Conservation (phyloP, 352 stramenopile species). For the Pythium pyrilobum region DNA sequence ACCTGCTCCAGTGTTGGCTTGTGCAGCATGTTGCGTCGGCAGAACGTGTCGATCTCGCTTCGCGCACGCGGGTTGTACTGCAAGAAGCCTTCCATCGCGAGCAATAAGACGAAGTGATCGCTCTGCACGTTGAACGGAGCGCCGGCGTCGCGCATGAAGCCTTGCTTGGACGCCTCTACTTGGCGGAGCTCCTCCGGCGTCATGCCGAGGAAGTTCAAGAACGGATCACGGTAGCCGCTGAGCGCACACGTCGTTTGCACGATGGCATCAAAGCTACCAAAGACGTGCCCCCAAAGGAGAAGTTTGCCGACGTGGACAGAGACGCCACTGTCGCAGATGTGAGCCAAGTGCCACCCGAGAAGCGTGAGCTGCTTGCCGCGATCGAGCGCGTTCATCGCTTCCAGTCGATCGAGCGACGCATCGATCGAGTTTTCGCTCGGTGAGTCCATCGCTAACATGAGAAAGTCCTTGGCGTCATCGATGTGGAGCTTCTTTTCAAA, state of each 20-base stretch:
- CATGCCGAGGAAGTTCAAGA: slow-evolving; percentile 69
- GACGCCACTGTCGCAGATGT: slow-evolving; percentile 63
- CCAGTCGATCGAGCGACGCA: slow-evolving; percentile 85
- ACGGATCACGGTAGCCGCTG: slow-evolving; percentile 72
- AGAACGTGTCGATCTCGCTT: slow-evolving; percentile 46
- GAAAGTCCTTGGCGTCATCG: slow-evolving; percentile 73
- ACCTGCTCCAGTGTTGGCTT: slow-evolving; percentile 61
- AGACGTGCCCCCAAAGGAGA: slow-evolving; percentile 61
- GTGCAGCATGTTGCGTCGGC: slow-evolving; percentile 57
- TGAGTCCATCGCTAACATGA: slow-evolving; percentile 91
- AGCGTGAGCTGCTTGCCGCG: slow-evolving; percentile 36
- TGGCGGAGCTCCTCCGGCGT: slow-evolving; percentile 45
- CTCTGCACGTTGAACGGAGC: slow-evolving; percentile 43
- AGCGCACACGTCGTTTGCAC: slow-evolving; percentile 64
- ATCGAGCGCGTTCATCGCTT: slow-evolving; percentile 70
- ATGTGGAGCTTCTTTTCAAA: slow-evolving; percentile 75
- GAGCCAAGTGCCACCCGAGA: slow-evolving; percentile 68
- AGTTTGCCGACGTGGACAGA: slow-evolving; percentile 68
- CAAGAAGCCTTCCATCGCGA: slow-evolving; percentile 57
- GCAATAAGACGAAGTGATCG: slow-evolving; percentile 66
- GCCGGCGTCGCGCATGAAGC: slow-evolving; percentile 39
- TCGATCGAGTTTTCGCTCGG: slow-evolving; percentile 89
- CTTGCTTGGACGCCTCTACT: slow-evolving; percentile 50
- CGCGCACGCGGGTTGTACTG: slow-evolving; percentile 32
- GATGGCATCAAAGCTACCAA: slow-evolving; percentile 58